Evolutionary conservation across 1,284 basidiomycete species (phyloP).

Genomic region (Ceratorhiza oryzae-sativae): DNA sequence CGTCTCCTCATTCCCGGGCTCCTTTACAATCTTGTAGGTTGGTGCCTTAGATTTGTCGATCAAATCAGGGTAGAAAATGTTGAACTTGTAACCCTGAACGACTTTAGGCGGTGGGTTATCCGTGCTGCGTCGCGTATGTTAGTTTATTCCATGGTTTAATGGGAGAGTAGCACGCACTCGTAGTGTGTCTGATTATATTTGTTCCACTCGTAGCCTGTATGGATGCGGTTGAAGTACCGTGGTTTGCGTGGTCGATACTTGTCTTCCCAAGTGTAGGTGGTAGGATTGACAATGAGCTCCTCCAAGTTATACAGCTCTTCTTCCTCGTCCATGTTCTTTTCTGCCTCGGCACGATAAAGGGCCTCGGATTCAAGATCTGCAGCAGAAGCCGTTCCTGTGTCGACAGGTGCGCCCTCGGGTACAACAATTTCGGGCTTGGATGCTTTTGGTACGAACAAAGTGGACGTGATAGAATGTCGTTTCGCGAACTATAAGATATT

Average conservation of each 20-base stretch:
- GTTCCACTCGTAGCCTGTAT: slow-evolving; percentile 99
- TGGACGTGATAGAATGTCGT: slow-evolving; percentile 77
- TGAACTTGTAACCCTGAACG: slow-evolving; percentile 99
- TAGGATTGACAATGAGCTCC: slow-evolving; percentile 80
- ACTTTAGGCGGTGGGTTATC: slow-evolving; percentile 98
- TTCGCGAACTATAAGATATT: slow-evolving; percentile 66
- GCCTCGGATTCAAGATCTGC: slow-evolving; percentile 84
- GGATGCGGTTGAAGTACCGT: slow-evolving; percentile 98
- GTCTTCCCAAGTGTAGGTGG: slow-evolving; percentile 97
- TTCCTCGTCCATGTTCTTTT: slow-evolving; percentile 92
- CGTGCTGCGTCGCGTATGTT: slow-evolving; percentile 59
- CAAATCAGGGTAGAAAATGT: slow-evolving; percentile 94
- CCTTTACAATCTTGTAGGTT: slow-evolving; percentile 91
- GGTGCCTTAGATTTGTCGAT: slow-evolving; percentile 97
- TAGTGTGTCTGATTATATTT: slow-evolving; percentile 99
- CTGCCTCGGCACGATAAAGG: slow-evolving; percentile 85
- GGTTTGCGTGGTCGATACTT: slow-evolving; percentile 99
- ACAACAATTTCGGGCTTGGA: slow-evolving; percentile 19
- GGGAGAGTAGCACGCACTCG: slow-evolving; percentile 67
- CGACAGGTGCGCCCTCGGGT: slow-evolving; percentile 58
- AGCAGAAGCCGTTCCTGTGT: slow-evolving; percentile 57
- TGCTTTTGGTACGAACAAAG: slow-evolving; percentile 83
- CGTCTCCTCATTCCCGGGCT: slow-evolving; percentile 93
- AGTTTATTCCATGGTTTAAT: slow-evolving; percentile 6
- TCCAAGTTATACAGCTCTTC: slow-evolving; percentile 94